Percentiles rank a stretch among this genome's conserved stretches.
Conservation (phyloP, 2,329 filamentous ascomycete species). For the Epichloe sylvatica region DNA sequence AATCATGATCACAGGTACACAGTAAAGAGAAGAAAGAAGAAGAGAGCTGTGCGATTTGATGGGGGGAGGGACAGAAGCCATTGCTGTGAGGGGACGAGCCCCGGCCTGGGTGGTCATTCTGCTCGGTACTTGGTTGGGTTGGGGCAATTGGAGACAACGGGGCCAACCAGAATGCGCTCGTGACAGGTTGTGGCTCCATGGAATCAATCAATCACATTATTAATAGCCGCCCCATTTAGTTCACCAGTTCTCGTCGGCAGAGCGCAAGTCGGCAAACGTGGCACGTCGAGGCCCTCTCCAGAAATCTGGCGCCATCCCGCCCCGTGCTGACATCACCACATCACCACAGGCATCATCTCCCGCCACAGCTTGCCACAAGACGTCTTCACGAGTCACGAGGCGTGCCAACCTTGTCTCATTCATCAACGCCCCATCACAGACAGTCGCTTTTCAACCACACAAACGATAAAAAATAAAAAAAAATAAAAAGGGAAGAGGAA, state of each 20-base stretch:
- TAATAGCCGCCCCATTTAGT: no score
- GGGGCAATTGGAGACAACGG: no score
- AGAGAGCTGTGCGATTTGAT: no score
- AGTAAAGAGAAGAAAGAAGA: no score
- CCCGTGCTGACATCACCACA: not conserved
- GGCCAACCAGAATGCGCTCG: not conserved
- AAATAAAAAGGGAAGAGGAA: not conserved
- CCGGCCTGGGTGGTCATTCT: no score
- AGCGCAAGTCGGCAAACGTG: not conserved
- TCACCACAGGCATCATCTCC: not conserved
- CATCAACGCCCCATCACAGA: no score
- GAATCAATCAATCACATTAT: not conserved
- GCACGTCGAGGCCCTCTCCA: not conserved
- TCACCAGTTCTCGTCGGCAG: no score
- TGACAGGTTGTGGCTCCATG: not conserved
- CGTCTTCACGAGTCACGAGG: no score
- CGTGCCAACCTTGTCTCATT: no score
- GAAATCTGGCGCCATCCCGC: constrained; percentile 1
- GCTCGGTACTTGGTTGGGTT: not conserved
- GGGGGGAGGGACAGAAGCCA: no score
- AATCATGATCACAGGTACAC: not conserved
- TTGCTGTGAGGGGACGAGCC: no score
- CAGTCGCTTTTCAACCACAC: not conserved
- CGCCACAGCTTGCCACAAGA: no score
- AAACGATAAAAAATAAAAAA: not conserved